Conservation (phyloP, 805 yeast species). For the Saccharomycopsis selenospora region DNA sequence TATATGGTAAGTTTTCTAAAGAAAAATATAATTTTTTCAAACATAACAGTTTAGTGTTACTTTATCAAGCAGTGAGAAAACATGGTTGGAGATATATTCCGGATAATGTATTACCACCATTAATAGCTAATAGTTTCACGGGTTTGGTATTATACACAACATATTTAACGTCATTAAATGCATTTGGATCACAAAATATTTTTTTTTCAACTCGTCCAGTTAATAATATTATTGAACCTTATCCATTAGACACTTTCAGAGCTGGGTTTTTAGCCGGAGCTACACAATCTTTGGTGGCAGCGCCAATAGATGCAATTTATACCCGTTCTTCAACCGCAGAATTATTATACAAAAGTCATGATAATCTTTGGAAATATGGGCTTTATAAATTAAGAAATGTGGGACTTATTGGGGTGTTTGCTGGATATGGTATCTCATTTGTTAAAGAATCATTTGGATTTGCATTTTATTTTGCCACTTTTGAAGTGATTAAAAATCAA, state of each 20-base stretch:
- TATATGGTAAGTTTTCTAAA: conserved; percentile 13
- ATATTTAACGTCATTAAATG: conserved; percentile 51
- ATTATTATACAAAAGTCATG: conserved; percentile 46
- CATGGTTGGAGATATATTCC: conserved; percentile 89
- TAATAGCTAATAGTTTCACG: conserved; percentile 81
- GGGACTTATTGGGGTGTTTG: conserved; percentile 80
- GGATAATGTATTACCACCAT: conserved; percentile 72
- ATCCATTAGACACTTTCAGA: conserved; percentile 49
- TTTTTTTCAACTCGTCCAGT: conserved; percentile 22
- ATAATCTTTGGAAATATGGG: conserved; percentile 74
- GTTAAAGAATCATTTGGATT: conserved; percentile 77
- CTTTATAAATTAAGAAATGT: conserved; percentile 57
- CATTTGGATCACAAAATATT: conserved; percentile 23
- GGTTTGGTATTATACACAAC: conserved; percentile 83
- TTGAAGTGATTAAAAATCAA: conserved; percentile 71
- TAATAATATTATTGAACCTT: conserved; percentile 24
- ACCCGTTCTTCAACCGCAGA: conserved; percentile 75
- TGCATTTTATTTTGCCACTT: conserved; percentile 75
- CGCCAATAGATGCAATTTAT: conserved; percentile 88
- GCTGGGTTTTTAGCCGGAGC: conserved; percentile 87
- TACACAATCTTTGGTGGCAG: conserved; percentile 82
- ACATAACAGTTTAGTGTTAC: conserved; percentile 72
- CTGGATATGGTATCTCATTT: conserved; percentile 75
- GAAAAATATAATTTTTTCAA: conserved; percentile 38
- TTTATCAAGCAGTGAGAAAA: conserved; percentile 59